Percentiles rank a stretch among this genome's conserved stretches.
These are phyloP conservation scores for Ceratobasidium sp. DNA, from an alignment of 1,284 basidiomycete genomes.

Conservation along the genomic window DNA sequence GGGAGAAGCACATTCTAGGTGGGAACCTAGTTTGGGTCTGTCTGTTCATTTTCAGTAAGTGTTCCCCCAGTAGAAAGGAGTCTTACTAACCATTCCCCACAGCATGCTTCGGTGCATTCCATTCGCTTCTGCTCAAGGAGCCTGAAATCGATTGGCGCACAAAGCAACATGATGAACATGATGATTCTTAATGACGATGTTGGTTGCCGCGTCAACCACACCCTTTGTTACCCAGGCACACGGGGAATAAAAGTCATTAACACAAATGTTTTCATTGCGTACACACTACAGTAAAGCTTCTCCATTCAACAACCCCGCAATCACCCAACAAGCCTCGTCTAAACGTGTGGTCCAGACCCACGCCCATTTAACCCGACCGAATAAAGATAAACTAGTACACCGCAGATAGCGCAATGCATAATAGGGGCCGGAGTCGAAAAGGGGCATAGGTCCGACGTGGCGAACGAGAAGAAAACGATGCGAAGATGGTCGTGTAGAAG, in stretches of 20 bases:
- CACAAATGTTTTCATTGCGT: conserved; percentile 45
- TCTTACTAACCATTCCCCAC: neutral
- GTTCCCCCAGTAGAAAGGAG: conserved; percentile 16
- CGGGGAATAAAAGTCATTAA: conserved; percentile 12
- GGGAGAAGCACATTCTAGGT: conserved; percentile 45
- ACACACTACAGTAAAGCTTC: conserved; percentile 41
- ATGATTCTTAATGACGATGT: conserved; percentile 6
- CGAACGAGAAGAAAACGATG: conserved; percentile 10
- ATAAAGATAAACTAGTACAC: conserved; percentile 41
- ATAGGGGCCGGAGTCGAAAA: conserved; percentile 14
- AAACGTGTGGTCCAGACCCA: conserved; percentile 41
- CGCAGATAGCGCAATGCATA: conserved; percentile 14
- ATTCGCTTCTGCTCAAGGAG: conserved; percentile 50
- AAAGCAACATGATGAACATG: conserved; percentile 31
- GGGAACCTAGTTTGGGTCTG: conserved; percentile 46
- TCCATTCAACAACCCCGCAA: conserved; percentile 18
- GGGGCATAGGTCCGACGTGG: conserved; percentile 21
- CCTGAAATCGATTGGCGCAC: conserved; percentile 49
- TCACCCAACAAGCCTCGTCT: conserved; percentile 19
- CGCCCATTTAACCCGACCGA: conserved; percentile 29
- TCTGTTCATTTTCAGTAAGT: conserved; percentile 33
- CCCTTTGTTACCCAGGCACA: conserved; percentile 26
- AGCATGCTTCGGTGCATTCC: conserved; percentile 46
- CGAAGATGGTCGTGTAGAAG: neutral
- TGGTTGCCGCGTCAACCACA: neutral